Percentiles rank a stretch among this genome's conserved stretches.
phyloP scores from a whole-genome alignment of 208 protist species.

The Endotrypanum monterogeii region DNA sequence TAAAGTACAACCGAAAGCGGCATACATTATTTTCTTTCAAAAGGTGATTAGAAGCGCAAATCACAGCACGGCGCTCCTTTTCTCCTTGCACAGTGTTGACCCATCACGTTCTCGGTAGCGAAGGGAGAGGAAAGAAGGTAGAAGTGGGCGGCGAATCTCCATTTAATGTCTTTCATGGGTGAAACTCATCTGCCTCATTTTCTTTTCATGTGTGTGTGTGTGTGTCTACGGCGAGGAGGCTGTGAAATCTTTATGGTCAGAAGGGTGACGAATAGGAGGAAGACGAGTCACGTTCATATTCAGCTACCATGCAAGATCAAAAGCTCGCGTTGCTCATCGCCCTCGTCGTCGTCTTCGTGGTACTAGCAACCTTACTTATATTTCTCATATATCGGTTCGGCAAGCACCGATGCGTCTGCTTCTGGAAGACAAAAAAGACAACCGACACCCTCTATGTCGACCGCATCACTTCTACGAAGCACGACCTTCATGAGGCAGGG shows the following conservation, averaged over 20 bases:
- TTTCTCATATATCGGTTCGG: conserved; percentile 45
- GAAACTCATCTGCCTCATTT: too few relatives aligned
- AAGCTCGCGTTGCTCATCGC: conserved; percentile 58
- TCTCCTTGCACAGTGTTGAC: too few relatives aligned
- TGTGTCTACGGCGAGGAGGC: background rate
- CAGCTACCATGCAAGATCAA: conserved; percentile 46
- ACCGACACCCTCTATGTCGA: conserved; percentile 11
- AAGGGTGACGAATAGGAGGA: background rate
- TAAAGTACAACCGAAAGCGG: too few relatives aligned
- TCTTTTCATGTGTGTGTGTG: background rate
- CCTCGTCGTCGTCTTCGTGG: conserved; percentile 58
- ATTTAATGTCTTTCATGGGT: too few relatives aligned
- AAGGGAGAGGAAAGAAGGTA: too few relatives aligned
- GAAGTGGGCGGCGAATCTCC: too few relatives aligned
- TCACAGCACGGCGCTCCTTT: too few relatives aligned
- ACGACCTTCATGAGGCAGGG: background rate
- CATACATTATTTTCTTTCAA: too few relatives aligned
- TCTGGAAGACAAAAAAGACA: background rate
- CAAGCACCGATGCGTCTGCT: background rate
- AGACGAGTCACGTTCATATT: background rate
- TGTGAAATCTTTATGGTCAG: too few relatives aligned
- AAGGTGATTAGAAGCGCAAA: too few relatives aligned
- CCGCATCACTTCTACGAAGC: background rate
- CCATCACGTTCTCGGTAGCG: too few relatives aligned
- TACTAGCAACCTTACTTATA: conserved; percentile 31